Evolutionary conservation across 352 stramenopile genomes (phyloP).

Genomic region (Phytopythium sindhum): DNA sequence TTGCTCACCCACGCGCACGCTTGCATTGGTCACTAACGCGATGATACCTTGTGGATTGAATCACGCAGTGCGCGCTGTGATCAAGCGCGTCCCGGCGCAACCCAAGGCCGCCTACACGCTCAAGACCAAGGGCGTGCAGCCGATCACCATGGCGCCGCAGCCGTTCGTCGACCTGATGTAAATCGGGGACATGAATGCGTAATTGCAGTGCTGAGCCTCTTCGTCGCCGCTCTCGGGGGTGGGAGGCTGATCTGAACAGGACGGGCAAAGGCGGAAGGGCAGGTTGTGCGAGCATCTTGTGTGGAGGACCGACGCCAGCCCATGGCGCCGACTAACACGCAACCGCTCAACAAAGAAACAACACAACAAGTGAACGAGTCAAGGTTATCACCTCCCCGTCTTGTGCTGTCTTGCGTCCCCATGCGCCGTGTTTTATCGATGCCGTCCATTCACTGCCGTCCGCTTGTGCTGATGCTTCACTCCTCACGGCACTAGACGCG

Average conservation of each 20-base stretch:
- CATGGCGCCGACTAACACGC: background rate
- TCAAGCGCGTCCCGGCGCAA: constrained; percentile 94
- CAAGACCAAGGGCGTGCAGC: constrained; percentile 81
- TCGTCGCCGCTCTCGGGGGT: background rate
- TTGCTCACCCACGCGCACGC: background rate
- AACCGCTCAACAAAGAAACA: constrained; percentile 6
- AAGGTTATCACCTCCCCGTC: constrained; percentile 2
- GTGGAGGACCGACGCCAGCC: background rate
- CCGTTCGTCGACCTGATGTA: constrained; percentile 99
- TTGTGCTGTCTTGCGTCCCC: background rate
- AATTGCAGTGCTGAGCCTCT: background rate
- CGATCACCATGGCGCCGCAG: constrained; percentile 97
- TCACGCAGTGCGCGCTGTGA: constrained; percentile 70
- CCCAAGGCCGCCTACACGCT: constrained; percentile 96
- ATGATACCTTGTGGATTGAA: background rate
- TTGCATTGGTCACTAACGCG: constrained; percentile 4
- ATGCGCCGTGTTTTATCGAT: background rate
- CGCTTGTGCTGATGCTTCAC: background rate
- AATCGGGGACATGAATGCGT: constrained; percentile 19
- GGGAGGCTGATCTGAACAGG: background rate
- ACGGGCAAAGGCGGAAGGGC: constrained; percentile 1
- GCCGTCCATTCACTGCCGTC: background rate
- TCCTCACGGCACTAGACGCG: too few relatives aligned
- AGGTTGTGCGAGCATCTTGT: background rate
- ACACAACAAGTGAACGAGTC: constrained; percentile 12